A percentile compares a stretch with the other conserved stretches of the same genome.
Evolutionary conservation across 305 asterid species (phyloP).

Genomic region (Nicotiana rustica): DNA sequence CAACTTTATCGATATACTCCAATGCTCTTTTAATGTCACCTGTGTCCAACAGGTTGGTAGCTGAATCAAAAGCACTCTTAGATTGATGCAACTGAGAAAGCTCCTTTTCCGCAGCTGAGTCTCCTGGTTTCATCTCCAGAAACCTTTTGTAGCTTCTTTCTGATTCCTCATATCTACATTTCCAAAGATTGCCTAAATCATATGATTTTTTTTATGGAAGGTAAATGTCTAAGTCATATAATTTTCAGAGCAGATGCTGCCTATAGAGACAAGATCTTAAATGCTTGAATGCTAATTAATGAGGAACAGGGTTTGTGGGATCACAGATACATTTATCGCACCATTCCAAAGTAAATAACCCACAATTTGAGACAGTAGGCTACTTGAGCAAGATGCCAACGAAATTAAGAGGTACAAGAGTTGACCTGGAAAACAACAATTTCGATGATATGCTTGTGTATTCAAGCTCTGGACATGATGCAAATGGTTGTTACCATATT

Average conservation of each 20-base stretch:
- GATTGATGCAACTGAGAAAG: slow-evolving; percentile 86
- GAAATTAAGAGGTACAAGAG: neutral
- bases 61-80: slow-evolving; percentile 73
- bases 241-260: slow-evolving; percentile 42
- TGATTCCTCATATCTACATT: slow-evolving; percentile 88
- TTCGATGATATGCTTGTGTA: neutral
- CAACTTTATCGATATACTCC: slow-evolving; percentile 80
- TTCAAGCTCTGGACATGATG: neutral
- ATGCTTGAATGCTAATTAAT: slow-evolving; percentile 8
- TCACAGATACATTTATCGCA: neutral
- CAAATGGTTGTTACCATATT: slow-evolving; percentile 5
- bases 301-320: neutral
- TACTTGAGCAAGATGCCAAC: slow-evolving; percentile 1
- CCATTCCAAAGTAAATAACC: neutral
- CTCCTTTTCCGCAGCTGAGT: slow-evolving; percentile 88
- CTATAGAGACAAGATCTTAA: neutral
- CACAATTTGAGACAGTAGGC: neutral
- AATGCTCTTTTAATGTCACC: slow-evolving; percentile 72
- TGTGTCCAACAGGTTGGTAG: slow-evolving; percentile 64
- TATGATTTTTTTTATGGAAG: neutral
- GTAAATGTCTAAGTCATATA: neutral
- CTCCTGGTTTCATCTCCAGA: slow-evolving; percentile 79
- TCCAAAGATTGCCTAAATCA: slow-evolving; percentile 58
- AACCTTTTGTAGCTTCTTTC: slow-evolving; percentile 78
- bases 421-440: neutral